Evolutionary conservation across 352 stramenopile species (phyloP), one percentile per base, ranked within the genome.

Genomic region (Globisporangium nunn): DNA sequence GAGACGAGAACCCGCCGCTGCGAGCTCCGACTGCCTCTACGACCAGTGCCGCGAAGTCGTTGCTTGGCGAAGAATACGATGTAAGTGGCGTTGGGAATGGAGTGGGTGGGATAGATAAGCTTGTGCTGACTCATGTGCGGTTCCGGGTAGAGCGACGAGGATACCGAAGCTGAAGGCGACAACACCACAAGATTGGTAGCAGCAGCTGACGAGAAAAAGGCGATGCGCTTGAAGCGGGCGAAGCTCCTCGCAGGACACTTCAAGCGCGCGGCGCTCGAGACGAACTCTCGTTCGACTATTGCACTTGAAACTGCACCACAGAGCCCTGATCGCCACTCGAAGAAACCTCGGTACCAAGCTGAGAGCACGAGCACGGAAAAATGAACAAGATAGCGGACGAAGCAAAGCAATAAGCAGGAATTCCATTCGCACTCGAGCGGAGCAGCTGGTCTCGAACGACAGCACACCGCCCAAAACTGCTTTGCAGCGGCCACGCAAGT

Each of bases 11-110:
- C n/a, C 70, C 67, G 8, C 61, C 52, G 3, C 14, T 41, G 5
- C 45, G 51, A 54, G 11, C 10, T 17, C 4, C 4, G n/a, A 8
- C 18, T 18, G 35, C 12, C 12, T 6, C 33, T 17, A 43, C n/a
- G 35, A 46, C 14, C 11, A 4, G 10, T 1, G 41, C 14, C 23
- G 31, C 45, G 2, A 43, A 61, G 11, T 71, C 57, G 41, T 56
- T 83, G 30, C 53, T 82, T 14, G 73, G 66, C 23, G 73, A 63
- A 7, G 73, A 80, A 35, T 83, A 83, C 45, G 66, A 71, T 61
- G 68, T 79, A 49, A 61, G 70, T 67, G 41, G 18, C 11, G 40
- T 14, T 17, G 4, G 28, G 10, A 29, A 17, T 4, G 17, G 12
- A 46, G 41, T 8, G 10, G 40, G 40, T 14, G 6, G 40, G n/a